phyloP scores from a whole-genome alignment of 1,284 basidiomycete species.

The Tremellales sp. region DNA sequence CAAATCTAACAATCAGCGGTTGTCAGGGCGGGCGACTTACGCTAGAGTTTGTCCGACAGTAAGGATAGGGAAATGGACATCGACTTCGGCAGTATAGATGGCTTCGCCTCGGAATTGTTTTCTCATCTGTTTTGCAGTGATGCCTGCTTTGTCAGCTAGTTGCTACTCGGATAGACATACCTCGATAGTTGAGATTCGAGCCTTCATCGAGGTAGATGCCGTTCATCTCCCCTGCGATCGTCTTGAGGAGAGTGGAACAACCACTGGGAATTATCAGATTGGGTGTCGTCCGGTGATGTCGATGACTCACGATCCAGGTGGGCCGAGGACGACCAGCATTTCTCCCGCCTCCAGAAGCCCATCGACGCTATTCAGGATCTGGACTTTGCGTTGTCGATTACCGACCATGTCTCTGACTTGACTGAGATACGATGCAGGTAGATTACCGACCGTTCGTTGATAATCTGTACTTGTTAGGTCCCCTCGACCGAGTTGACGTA shows the following conservation, averaged over 20 bases:
- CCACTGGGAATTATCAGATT: constrained; percentile 45
- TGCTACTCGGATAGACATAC: constrained; percentile 14
- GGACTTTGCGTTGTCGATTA: constrained; percentile 47
- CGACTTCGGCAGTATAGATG: constrained; percentile 52
- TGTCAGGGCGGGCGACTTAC: constrained; percentile 19
- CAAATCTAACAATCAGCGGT: constrained; percentile 19
- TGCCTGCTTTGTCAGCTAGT: constrained; percentile 24
- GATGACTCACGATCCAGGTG: constrained; percentile 56
- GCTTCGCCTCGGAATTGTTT: constrained; percentile 49
- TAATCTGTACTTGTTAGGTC: constrained; percentile 37
- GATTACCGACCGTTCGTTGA: constrained; percentile 53
- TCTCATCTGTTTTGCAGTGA: constrained; percentile 46
- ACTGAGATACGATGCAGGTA: constrained; percentile 43
- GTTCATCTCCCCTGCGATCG: constrained; percentile 56
- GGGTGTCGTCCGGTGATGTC: neutral
- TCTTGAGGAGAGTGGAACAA: constrained; percentile 59
- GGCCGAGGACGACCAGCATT: constrained; percentile 56
- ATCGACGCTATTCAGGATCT: constrained; percentile 53
- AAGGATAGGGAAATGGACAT: constrained; percentile 55
- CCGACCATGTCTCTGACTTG: constrained; percentile 42
- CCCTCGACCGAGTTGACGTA: constrained; percentile 12
- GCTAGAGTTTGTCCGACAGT: constrained; percentile 52
- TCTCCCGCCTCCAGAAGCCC: constrained; percentile 52
- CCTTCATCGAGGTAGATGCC: constrained; percentile 51
- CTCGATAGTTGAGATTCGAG: constrained; percentile 47